Evolutionary conservation across 345 rosid genomes (phyloP), one percentile per base, ranked within the genome.

Genomic region (Heritiera littoralis): DNA sequence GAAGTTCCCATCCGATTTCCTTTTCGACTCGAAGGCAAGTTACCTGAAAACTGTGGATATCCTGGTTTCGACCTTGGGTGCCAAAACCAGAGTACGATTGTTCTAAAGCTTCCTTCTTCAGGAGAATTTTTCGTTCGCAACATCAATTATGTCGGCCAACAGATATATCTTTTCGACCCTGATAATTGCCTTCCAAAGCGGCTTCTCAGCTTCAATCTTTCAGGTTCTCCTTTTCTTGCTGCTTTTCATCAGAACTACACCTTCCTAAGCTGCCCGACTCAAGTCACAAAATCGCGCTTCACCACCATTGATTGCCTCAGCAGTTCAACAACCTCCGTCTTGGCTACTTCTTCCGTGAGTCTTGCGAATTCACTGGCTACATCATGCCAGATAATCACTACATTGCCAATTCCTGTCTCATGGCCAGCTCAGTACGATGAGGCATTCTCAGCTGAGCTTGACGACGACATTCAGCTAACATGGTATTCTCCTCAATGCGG

Each of bases 251-350:
- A 58, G 49, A 85, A 83, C 72, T 93, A 86, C 87, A 92, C 92
- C 14, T 91, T 93, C 89, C 83, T 92, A 17, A 87, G 80, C 79
- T 92, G 98, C 82, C 93, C 97, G 7, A 61, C 76, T 80, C 86
- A 84, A 75, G 40, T 82, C 52, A 74, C 79, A 2, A 75, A 48
- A 72, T 78, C 90, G 28, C 82, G 85, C 2, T 79, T 82, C 80
- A 35, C 80, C 43, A 32, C 84, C 78, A 85, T 93, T 73, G 60
- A 76, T 66, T 92, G 97, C 86, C 85, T 94, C 6, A 82, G 92
- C 59, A 92, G 92, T 68, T 86, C 88, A 3, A 92, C 91, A 2
- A 78, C 72, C 66, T 86, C 89, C 8, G 88, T 92, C 61, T 75
- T 90, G 11, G 98, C 92, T 61, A 86, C 90, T 7, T 66, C 94